Base-by-base conservation (phyloP, 352 stramenopile genomes). In the Globisporangium viniferum region DNA sequence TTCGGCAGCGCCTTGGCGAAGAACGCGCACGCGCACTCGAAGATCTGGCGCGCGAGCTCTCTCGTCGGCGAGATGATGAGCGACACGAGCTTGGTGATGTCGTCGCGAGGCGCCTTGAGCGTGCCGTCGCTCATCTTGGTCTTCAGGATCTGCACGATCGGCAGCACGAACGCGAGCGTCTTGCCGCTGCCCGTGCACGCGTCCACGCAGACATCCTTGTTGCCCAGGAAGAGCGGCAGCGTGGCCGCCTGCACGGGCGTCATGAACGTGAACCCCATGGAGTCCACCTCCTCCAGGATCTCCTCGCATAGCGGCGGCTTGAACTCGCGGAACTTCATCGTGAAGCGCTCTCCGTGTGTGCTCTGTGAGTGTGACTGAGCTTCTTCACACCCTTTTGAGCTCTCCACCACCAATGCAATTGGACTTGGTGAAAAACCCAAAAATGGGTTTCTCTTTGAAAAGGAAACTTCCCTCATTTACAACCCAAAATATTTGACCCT, bases 171-270 rank as follows among this genome's bases (percentile, higher is more conserved):
- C 41, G 96, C 87, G 31, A 99, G 76, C 41, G 96, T 99, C 81
- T 99, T 99, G 62, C 96, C 96, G 15, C 85, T 97, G 41, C 96
- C 96, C 29, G 96, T 99, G 68, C 88, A 96, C n/a, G 96, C 96
- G 71, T 98, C 90, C 29, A 98, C 94, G 49, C 88, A 97, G 36
- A 98, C 93, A 68, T 98, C 93, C 67, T 98, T 98, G 79, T 98
- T 94, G 31, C 80, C 87, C 33, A 98, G 71, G 63, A 99, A 98
- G 9, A 98, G 86, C 66, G 96, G 96, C 44, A 99, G 82, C 53
- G 88, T 93, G 3, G 94, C 89, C 2, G 87, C 81, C 76, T 99
- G 94, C 39, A 98, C 94, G 41, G 94, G 94, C 51, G 94, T 98
- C 83, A 96, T 96, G 70, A 93, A 71, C 53, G 81, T 80, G 76